Percentiles rank a stretch among this genome's conserved stretches.
phyloP scores from a whole-genome alignment of 306 rosid genomes.

The Cucurbita pepo region DNA sequence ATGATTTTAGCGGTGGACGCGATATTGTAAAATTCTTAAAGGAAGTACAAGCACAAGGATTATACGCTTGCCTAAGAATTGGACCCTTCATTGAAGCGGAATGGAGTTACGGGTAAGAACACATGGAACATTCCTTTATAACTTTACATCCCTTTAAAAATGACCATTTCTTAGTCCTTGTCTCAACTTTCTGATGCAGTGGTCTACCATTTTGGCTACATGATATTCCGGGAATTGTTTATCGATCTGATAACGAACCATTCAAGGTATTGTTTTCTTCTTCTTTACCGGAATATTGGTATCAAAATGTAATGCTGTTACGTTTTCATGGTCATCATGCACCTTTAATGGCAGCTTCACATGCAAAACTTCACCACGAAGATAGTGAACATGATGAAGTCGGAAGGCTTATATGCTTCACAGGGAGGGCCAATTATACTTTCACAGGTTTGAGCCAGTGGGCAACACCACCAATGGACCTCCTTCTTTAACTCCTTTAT shows the following conservation, averaged over 20 bases:
- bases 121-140: not conserved
- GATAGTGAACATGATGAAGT: conserved; percentile 64
- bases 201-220: conserved; percentile 80
- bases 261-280: conserved; percentile 38
- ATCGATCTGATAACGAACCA: conserved; percentile 57
- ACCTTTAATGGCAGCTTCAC: conserved; percentile 30
- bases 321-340: not conserved
- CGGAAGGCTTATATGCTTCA: conserved; percentile 58
- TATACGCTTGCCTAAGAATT: conserved; percentile 60
- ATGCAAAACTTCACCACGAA: conserved; percentile 56
- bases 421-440: conserved; percentile 87
- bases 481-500: not conserved
- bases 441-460: conserved; percentile 46
- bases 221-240: conserved; percentile 53
- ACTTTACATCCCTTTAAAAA: not conserved
- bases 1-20: conserved; percentile 46
- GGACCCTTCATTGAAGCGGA: conserved; percentile 89
- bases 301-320: not conserved
- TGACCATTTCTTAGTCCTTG: not conserved
- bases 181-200: conserved; percentile 19
- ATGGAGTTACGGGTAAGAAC: conserved; percentile 56
- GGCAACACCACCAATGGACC: not conserved
- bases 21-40: conserved; percentile 54
- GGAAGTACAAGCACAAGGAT: conserved; percentile 63
- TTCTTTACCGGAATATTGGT: not conserved